A percentile compares a stretch with the other conserved stretches of the same genome.
phyloP scores from a whole-genome alignment of 805 yeast species.

The Hanseniaspora thailandica region DNA sequence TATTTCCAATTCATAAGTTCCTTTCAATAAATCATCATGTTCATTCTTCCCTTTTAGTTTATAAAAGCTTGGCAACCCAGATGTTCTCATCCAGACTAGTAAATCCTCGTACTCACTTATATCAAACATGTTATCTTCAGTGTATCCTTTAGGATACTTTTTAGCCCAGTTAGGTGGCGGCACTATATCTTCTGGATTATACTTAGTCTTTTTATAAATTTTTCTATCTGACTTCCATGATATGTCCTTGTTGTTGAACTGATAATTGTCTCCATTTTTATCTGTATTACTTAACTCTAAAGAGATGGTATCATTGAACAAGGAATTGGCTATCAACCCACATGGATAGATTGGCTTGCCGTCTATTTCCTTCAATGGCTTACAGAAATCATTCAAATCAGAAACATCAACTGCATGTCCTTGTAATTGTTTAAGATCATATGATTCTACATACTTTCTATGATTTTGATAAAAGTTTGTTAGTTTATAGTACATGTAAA shows the following conservation, averaged over 20 bases:
- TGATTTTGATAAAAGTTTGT: slow-evolving; percentile 92
- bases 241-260: slow-evolving; percentile 43
- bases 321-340: slow-evolving; percentile 70
- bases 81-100: slow-evolving; percentile 87
- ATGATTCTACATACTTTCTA: slow-evolving; percentile 80
- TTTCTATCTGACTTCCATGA: slow-evolving; percentile 62
- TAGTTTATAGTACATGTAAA: slow-evolving; percentile 69
- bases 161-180: slow-evolving; percentile 81
- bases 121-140: slow-evolving; percentile 57
- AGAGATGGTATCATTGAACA: slow-evolving; percentile 65
- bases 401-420: slow-evolving; percentile 55
- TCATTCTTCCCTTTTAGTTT: slow-evolving; percentile 71
- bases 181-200: slow-evolving; percentile 47
- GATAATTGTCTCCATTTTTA: slow-evolving; percentile 25
- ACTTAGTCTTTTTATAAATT: slow-evolving; percentile 52
- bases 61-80: slow-evolving; percentile 81
- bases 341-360: slow-evolving; percentile 56
- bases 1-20: slow-evolving; percentile 58
- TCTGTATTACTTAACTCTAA: slow-evolving; percentile 33
- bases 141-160: slow-evolving; percentile 62
- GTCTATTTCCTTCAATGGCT: slow-evolving; percentile 27
- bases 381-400: slow-evolving; percentile 36
- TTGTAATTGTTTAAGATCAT: slow-evolving; percentile 65
- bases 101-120: slow-evolving; percentile 54
- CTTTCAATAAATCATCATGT: slow-evolving; percentile 42